Evolutionary conservation across 2,329 filamentous ascomycete species (phyloP), one percentile per base, ranked within the genome.

Genomic region (Alternaria arborescens): DNA sequence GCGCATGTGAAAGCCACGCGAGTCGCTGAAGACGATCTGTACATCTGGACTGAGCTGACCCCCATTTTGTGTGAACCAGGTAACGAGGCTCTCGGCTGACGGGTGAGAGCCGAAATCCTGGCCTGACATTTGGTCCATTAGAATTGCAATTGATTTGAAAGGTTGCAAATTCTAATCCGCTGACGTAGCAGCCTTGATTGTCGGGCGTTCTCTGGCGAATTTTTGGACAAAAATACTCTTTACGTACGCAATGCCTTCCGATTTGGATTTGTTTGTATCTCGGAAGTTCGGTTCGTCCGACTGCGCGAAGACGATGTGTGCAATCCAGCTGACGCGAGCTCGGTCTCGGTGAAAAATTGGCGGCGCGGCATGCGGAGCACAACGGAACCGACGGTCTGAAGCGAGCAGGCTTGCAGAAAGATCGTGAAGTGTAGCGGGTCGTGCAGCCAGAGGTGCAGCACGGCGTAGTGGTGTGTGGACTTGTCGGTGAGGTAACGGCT

Each of bases 61-160:
- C 32, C 73, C 72, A 44, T 77, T 62, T 4, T 69, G 52, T 5
- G 56, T 64, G 50, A 78, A 78, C 77, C 77, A 79, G 8, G 55
- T 38, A 1, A 74, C 20, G 8, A 78, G 70, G 26, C 61, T 57
- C 26, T 67, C 60, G 30, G 65, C 60, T 54, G 64, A 54, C n/a
- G 61, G 62, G 60, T 68, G 64, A 36, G 59, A 36, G 32, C 54
- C 50, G 51, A 55, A 60, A 42, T 36, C 46, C 28, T 55, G 60
- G 46, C 38, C 43, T 36, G 55, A 18, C 5, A 30, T 44, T 18
- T 59, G 58, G 52, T 46, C 52, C 36, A 58, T 59, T 50, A 18
- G 22, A 40, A 57, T 14, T 44, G 60, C 22, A 41, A 26, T 24
- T 24, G 6, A 18, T 47, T 55, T 12, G 18, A 10, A 22, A n/a